A percentile compares a stretch with the other conserved stretches of the same genome.
Evolutionary conservation across 129 eudicot genomes (phyloP).

Genomic region (Pseudognaphalium luteoalbum): DNA sequence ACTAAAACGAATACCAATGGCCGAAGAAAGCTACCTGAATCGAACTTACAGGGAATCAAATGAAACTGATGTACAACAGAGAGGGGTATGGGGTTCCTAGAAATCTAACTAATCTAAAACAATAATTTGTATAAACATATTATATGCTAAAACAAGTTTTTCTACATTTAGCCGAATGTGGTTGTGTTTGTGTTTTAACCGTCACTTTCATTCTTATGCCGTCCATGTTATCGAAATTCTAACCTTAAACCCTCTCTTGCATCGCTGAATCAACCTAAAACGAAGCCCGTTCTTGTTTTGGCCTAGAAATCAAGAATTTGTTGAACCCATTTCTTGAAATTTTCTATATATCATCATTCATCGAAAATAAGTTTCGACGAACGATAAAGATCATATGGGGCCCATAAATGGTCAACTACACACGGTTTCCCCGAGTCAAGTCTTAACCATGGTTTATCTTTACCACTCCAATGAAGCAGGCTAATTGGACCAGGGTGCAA

Average conservation of each 20-base stretch:
- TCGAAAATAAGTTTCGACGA: constrained; percentile 36
- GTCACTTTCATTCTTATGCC: constrained; percentile 33
- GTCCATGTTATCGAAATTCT: constrained; percentile 1
- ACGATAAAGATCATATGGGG: constrained; percentile 62
- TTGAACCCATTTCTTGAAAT: not conserved
- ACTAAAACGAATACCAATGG: not conserved
- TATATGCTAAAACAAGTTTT: constrained; percentile 21
- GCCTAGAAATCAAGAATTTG: constrained; percentile 33
- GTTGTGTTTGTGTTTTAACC: constrained; percentile 12
- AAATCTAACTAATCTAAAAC: constrained; percentile 37
- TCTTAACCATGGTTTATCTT: constrained; percentile 67
- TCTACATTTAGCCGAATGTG: constrained; percentile 13
- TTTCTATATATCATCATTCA: constrained; percentile 7
- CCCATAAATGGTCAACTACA: constrained; percentile 55
- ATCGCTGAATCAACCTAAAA: constrained; percentile 27
- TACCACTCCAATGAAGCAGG: constrained; percentile 63
- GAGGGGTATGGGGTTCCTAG: constrained; percentile 32
- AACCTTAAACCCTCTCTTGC: constrained; percentile 31
- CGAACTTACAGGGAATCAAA: constrained; percentile 30
- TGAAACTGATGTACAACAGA: constrained; percentile 32
- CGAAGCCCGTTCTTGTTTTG: constrained; percentile 25
- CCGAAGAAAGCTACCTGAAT: constrained; percentile 30
- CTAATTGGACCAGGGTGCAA: constrained; percentile 65
- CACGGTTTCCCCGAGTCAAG: constrained; percentile 57
- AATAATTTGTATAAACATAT: constrained; percentile 24